A percentile compares a stretch with the other conserved stretches of the same genome.
Conservation (phyloP, 2,329 filamentous ascomycete genomes). For the Sodiomyces alkalinus region DNA sequence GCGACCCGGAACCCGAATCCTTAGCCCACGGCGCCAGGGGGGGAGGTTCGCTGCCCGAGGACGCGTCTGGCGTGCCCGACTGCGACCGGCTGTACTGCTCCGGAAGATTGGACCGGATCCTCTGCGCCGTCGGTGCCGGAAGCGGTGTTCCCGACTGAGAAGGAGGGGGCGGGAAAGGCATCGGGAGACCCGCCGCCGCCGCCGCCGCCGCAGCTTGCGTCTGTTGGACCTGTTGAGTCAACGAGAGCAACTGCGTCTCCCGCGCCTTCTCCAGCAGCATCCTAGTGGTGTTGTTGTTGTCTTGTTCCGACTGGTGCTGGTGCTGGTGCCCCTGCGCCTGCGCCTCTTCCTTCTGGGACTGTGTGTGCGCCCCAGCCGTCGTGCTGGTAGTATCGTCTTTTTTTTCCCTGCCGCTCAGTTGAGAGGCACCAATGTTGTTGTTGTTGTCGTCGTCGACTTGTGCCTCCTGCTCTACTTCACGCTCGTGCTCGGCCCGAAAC, state of each 20-base stretch:
- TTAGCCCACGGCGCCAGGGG: constrained; percentile 93
- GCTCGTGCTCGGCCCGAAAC: constrained; percentile 58
- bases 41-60: constrained; percentile 33
- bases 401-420: no score
- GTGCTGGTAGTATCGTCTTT: no score
- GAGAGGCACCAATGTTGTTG: no score
- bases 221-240: constrained; percentile 76
- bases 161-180: constrained; percentile 57
- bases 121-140: constrained; percentile 77
- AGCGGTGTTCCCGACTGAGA: constrained; percentile 66
- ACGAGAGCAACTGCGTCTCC: constrained; percentile 33
- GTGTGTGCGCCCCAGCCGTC: no score
- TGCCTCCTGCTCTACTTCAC: constrained; percentile 21
- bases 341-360: constrained; percentile 43
- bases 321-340: not conserved
- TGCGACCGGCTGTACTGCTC: constrained; percentile 58
- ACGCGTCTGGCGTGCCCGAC: constrained; percentile 57
- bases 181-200: constrained; percentile 50
- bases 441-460: constrained; percentile 9
- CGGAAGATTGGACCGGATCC: constrained; percentile 68
- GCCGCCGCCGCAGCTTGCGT: constrained; percentile 36
- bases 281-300: no score
- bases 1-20: constrained; percentile 52
- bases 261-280: no score
- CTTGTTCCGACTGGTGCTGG: constrained; percentile 5